Conservation (phyloP, 805 yeast genomes). For the Sporopachydermia lactativora region DNA sequence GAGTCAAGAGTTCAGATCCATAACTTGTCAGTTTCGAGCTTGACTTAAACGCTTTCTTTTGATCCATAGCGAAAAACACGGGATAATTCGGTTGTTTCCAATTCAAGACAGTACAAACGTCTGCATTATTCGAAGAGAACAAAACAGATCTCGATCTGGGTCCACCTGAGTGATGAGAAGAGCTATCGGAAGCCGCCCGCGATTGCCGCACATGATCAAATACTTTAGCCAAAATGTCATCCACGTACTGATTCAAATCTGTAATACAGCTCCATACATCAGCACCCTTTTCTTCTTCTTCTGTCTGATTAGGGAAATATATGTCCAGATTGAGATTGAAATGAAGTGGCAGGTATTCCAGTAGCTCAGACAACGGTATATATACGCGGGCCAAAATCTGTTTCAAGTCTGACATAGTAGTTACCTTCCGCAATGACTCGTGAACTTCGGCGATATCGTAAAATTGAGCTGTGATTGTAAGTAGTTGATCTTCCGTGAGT, state of each 20-base stretch:
- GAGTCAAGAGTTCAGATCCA: conserved; percentile 15
- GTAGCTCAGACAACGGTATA: conserved; percentile 44
- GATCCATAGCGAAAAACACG: conserved; percentile 72
- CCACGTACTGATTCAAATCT: conserved; percentile 63
- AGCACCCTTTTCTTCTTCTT: conserved; percentile 18
- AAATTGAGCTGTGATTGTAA: background rate
- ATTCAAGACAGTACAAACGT: conserved; percentile 83
- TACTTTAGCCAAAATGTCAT: conserved; percentile 51
- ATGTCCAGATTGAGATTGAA: conserved; percentile 65
- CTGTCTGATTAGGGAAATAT: conserved; percentile 53
- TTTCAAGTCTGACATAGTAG: conserved; percentile 24
- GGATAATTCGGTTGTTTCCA: conserved; percentile 99
- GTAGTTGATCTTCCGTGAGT: conserved; percentile 1
- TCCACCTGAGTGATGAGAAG: conserved; percentile 8
- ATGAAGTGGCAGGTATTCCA: conserved; percentile 38
- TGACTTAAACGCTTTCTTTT: conserved; percentile 21
- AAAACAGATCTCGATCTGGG: conserved; percentile 47
- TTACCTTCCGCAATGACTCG: conserved; percentile 14
- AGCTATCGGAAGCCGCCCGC: conserved; percentile 23
- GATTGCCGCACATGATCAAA: conserved; percentile 57
- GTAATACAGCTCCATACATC: conserved; percentile 23
- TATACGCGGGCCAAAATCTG: conserved; percentile 32
- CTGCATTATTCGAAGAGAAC: conserved; percentile 75
- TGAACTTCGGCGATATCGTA: conserved; percentile 11
- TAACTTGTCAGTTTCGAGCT: conserved; percentile 24